Evolutionary conservation across 805 yeast species (phyloP), one percentile per base, ranked within the genome.

Genomic region (Spathaspora girioi): DNA sequence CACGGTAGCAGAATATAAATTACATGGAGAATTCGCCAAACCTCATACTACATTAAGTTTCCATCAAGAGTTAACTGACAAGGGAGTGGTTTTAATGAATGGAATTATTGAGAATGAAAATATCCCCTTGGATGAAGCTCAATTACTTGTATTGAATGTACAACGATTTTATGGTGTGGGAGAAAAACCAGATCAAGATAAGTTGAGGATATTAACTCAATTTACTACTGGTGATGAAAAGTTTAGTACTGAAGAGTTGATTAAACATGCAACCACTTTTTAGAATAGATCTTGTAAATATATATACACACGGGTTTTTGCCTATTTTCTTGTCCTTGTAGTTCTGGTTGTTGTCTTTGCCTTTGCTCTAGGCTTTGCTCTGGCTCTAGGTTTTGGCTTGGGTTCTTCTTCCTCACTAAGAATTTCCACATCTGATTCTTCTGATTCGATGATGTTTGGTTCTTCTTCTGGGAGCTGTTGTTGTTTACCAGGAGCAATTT

Each of bases 11-110:
- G 98, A 94, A 69, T 94, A 83, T 69, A 91, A 93, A 67, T 77
- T 91, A 27, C 97, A 93, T 63, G 82, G 81, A 50, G 97, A 93
- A 64, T 94, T 77, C 68, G 97, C 99, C 9, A 86, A 89, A 64
- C 98, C 99, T 1, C 98, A 94, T 67, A 90, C 97, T 0, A 89
- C 97, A 0, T 74, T 94, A 55, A 82, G 84, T 68, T 87, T 93
- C 75, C 97, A 93, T 70, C 82, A 85, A 43, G 97, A 94, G 50
- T 70, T 93, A 47, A 72, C 70, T 5, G 76, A 77, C 14, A 85
- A 88, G 55, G 83, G 76, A 0, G 52, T 89, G 0, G 89, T 89
- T 0, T 72, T 94, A 57, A 88, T 92, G 96, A 91, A 91, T 58
- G 97, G 97, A 1, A 78, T 77, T 35, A 83, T 91, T 3, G 97